Percentiles rank a stretch among this genome's conserved stretches.
Conservation (phyloP, 108 stramenopile species). For the Skeletonema menzelii region DNA sequence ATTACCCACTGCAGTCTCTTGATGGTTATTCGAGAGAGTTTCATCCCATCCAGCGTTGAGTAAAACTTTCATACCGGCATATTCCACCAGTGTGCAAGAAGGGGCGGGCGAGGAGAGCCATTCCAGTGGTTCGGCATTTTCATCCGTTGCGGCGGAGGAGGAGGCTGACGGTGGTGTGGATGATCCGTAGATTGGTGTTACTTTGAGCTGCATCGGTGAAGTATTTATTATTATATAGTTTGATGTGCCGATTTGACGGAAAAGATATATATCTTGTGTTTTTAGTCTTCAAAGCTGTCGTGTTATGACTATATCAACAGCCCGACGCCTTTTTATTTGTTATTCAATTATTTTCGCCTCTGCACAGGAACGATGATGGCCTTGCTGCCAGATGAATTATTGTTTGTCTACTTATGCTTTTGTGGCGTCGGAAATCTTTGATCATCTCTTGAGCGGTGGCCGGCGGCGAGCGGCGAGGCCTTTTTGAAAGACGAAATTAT, state of each 20-base stretch:
- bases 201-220: constrained; percentile 5
- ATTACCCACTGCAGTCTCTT: neutral
- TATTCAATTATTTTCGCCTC: no score
- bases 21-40: neutral
- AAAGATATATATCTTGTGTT: no score
- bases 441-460: no score
- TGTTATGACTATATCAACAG: no score
- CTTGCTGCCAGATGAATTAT: no score
- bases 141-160: constrained; percentile 3
- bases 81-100: constrained; percentile 83
- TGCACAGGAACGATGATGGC: no score
- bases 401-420: no score
- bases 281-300: no score
- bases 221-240: neutral
- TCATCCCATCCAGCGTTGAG: constrained; percentile 76
- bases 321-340: no score
- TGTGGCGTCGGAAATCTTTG: no score
- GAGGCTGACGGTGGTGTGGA: constrained; percentile 25
- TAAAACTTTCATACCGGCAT: constrained; percentile 67
- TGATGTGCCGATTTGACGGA: neutral
- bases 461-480: no score
- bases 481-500: no score
- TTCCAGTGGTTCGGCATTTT: constrained; percentile 40
- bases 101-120: constrained; percentile 55
- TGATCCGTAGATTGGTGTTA: constrained; percentile 83